A percentile compares a stretch with the other conserved stretches of the same genome.
Evolutionary conservation across 2,329 filamentous ascomycete genomes (phyloP).

Genomic region (Aspergillus unguis): DNA sequence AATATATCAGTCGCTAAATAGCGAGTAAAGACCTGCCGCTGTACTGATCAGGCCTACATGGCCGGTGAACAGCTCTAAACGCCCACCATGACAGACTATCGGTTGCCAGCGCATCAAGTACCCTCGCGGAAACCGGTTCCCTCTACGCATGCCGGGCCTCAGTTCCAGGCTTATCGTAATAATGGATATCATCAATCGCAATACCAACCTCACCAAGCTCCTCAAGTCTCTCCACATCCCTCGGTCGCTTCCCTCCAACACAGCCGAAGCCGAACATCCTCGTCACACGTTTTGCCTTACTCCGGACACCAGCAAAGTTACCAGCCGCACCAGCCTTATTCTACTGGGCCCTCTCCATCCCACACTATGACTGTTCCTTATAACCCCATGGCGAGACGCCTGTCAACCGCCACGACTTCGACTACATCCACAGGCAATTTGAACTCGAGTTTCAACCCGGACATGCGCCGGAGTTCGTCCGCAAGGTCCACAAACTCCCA

Average conservation of each 20-base stretch:
- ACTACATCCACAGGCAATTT: constrained; percentile 38
- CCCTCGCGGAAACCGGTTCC: constrained; percentile 31
- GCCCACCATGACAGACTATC: constrained; percentile 38
- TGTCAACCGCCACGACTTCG: constrained; percentile 42
- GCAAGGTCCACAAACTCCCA: constrained; percentile 66
- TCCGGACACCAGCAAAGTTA: constrained; percentile 17
- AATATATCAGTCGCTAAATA: not conserved
- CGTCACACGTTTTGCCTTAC: constrained; percentile 33
- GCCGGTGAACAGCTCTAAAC: constrained; percentile 26
- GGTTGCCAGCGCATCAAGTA: constrained; percentile 34
- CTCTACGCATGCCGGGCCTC: constrained; percentile 22
- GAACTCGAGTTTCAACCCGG: constrained; percentile 19
- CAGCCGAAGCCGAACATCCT: constrained; percentile 41
- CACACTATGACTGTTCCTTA: constrained; percentile 26
- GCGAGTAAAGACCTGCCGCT: not conserved
- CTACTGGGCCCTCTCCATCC: constrained; percentile 23
- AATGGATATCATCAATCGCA: constrained; percentile 23
- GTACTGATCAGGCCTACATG: constrained; percentile 20
- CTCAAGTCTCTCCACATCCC: constrained; percentile 27
- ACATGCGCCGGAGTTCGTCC: constrained; percentile 70
- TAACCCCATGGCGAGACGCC: constrained; percentile 29
- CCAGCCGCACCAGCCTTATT: constrained; percentile 24
- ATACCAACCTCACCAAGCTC: constrained; percentile 17
- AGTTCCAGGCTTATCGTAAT: constrained; percentile 30
- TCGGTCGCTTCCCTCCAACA: constrained; percentile 26